Percentiles rank a stretch among this genome's conserved stretches.
Conservation (phyloP, 2,329 filamentous ascomycete genomes). For the Xylaria sp. region DNA sequence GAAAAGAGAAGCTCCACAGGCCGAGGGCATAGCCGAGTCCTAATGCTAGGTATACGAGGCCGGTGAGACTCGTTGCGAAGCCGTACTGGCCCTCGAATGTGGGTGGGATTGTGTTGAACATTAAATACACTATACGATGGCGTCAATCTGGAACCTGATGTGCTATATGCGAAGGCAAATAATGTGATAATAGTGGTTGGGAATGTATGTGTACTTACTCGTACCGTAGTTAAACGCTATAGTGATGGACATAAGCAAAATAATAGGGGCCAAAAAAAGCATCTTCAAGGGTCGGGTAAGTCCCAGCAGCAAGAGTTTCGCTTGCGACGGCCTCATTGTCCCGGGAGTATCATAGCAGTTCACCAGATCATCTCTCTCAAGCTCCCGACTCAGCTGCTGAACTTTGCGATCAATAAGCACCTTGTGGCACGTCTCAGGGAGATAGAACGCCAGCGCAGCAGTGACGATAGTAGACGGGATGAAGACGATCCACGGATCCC, state of each 20-base stretch:
- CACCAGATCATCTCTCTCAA: constrained; percentile 56
- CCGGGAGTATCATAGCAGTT: constrained; percentile 57
- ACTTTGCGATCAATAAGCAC: constrained; percentile 64
- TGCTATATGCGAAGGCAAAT: neutral
- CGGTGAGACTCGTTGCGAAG: constrained; percentile 58
- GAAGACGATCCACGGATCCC: constrained; percentile 64
- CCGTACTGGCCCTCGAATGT: constrained; percentile 60
- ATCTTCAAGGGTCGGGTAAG: constrained; percentile 63
- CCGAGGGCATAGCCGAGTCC: constrained; percentile 56
- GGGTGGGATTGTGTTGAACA: constrained; percentile 64
- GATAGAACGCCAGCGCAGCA: constrained; percentile 54
- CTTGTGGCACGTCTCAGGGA: constrained; percentile 59
- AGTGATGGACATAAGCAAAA: constrained; percentile 60
- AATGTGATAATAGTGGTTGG: neutral
- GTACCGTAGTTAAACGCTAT: constrained; percentile 63
- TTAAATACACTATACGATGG: constrained; percentile 55
- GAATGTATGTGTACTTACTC: constrained; percentile 33
- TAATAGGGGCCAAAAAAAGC: constrained; percentile 60
- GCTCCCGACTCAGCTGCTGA: constrained; percentile 55
- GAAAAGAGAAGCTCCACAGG: constrained; percentile 53
- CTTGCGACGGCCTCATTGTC: constrained; percentile 40
- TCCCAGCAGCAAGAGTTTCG: constrained; percentile 52
- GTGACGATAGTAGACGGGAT: constrained; percentile 55
- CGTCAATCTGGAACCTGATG: neutral
- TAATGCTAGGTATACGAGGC: constrained; percentile 61